Evolutionary conservation across 2,329 filamentous ascomycete genomes (phyloP), one percentile per base, ranked within the genome.

Genomic region (Fusarium sterilihyphosum): DNA sequence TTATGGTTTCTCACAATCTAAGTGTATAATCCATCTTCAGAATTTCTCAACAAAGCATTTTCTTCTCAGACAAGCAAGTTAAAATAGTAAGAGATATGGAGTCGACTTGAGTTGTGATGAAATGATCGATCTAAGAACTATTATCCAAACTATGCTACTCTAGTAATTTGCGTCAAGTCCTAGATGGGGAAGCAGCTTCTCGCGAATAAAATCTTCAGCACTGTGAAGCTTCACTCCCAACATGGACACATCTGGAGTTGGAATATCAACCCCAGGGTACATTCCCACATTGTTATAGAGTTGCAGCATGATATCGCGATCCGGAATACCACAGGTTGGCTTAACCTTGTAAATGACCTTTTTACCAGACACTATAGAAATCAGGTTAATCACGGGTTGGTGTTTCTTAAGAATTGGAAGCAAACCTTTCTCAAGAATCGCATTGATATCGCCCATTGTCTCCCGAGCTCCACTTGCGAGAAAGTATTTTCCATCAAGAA

Each of bases 381-480:
- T 44, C 20, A 20, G 16, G 46, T 68, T 17, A 68, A 43, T 24
- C 31, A 31, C 13, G 17, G 7, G 17, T n/a, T 5, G 22, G 13
- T 20, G 24, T 33, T 13, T 24, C 10, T 5, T 4, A 12, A 14
- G 4, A 3, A 11, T n/a, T 10, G 24, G 3, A 43, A 5, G 35
- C 65, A 7, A 20, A 65, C 68, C 60, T 20, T 52, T 71, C 16
- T 71, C 68, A 26, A 71, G 60, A 9, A 61, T 14, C 8, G 65
- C 37, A 12, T 71, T 71, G 38, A 71, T 71, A 12, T 71, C 43
- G 13, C 65, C 65, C 68, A 71, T 71, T 8, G 68, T 71, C n/a
- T 71, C 68, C 5, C 68, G 68, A 2, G 68, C 68, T 17, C 67
- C 65, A 16, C 68, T 71, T 24, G 68, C 65, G 5, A 71, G 68